phyloP scores from a whole-genome alignment of 2,329 filamentous ascomycete species.

The Fusarium multiceps region DNA sequence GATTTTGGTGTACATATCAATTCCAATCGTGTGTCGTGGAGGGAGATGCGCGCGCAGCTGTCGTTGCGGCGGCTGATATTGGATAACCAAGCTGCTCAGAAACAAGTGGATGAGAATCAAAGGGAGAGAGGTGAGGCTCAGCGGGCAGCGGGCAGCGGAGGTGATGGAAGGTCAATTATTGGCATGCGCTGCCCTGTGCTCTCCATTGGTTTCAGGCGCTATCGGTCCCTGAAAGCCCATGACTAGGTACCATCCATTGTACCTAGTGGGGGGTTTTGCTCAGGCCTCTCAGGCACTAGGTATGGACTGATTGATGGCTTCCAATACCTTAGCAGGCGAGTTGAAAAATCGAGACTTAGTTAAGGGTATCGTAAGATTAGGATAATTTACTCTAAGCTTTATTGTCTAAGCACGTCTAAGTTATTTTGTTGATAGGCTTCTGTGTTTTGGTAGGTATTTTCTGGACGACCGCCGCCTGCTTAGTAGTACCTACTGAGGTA shows the following conservation, averaged over 20 bases:
- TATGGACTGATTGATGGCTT: not conserved
- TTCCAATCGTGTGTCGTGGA: constrained; percentile 5
- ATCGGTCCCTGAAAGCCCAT: constrained; percentile 22
- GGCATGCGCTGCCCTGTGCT: constrained; percentile 25
- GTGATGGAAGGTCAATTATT: constrained; percentile 20
- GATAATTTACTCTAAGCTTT: no score
- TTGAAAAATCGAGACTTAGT: no score
- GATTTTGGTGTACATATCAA: not conserved
- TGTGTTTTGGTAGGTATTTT: no score
- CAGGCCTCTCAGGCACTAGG: not conserved
- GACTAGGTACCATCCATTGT: not conserved
- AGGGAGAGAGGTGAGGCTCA: constrained; percentile 32
- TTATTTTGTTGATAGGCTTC: no score
- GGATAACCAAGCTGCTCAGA: constrained; percentile 14
- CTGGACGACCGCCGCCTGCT: no score
- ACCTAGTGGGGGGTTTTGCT: constrained; percentile 5
- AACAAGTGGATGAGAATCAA: constrained; percentile 35
- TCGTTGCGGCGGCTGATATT: constrained; percentile 12
- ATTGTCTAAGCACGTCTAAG: no score
- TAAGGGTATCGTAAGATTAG: no score
- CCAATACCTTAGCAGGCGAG: no score
- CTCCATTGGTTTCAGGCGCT: constrained; percentile 34
- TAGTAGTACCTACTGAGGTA: not conserved
- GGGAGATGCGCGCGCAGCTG: constrained; percentile 22
- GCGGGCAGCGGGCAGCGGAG: constrained; percentile 23